Evolutionary conservation across 2,329 filamentous ascomycete genomes (phyloP).

Genomic region (Botryosphaeria dothidea): DNA sequence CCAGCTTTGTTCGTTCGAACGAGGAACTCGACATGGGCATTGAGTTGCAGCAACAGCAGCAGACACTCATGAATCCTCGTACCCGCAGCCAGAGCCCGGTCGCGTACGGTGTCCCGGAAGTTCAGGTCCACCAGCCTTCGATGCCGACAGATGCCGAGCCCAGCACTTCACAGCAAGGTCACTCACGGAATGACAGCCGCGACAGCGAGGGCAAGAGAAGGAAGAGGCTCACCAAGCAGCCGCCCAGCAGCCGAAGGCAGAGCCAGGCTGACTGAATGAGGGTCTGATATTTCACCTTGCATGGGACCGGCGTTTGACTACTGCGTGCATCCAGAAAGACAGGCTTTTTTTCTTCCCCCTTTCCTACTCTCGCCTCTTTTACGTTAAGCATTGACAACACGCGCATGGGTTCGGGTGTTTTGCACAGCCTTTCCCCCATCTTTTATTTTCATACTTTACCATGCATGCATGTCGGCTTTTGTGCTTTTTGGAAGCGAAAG

Average conservation of each 20-base stretch:
- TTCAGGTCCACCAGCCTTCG: conserved; percentile 27
- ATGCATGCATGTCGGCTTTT: neutral
- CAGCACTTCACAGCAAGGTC: conserved; percentile 19
- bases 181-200: conserved; percentile 32
- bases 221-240: conserved; percentile 38
- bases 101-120: neutral
- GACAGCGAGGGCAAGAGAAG: conserved; percentile 36
- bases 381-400: neutral
- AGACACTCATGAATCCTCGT: conserved; percentile 21
- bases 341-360: neutral
- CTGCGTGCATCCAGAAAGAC: neutral
- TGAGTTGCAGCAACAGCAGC: conserved; percentile 36
- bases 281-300: neutral
- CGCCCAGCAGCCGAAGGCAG: neutral
- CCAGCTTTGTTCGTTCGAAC: conserved; percentile 42
- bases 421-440: neutral
- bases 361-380: neutral
- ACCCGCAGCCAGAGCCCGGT: conserved; percentile 9
- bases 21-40: conserved; percentile 33
- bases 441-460: neutral
- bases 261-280: neutral
- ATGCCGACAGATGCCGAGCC: conserved; percentile 37
- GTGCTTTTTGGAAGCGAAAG: neutral
- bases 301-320: conserved; percentile 13
- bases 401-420: neutral